Percentiles rank a stretch among this genome's conserved stretches.
Evolutionary conservation across 768 basidiomycete genomes (phyloP).

Genomic region (Rossbeevera mucosa): DNA sequence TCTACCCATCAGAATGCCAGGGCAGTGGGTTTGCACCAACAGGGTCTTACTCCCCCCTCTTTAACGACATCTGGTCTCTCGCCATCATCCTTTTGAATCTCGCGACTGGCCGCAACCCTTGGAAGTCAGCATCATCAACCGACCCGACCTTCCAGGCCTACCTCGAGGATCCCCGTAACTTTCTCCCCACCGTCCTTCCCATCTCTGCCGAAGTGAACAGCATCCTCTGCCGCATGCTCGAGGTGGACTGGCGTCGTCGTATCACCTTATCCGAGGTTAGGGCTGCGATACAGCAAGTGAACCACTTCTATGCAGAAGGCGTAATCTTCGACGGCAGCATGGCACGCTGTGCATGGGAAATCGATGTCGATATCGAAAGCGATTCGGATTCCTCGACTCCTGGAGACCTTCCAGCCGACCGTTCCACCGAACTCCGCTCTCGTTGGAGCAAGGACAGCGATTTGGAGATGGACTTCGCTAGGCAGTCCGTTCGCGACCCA

Average conservation of each 20-base stretch:
- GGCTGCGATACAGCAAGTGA: constrained; percentile 49
- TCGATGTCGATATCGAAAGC: constrained; percentile 59
- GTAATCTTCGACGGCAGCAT: constrained; percentile 78
- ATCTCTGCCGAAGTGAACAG: constrained; percentile 71
- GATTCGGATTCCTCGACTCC: constrained; percentile 56
- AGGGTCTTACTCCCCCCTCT: constrained; percentile 75
- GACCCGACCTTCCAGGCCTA: constrained; percentile 92
- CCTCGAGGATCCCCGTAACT: constrained; percentile 66
- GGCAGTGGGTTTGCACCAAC: constrained; percentile 58
- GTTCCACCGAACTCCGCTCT: constrained; percentile 42
- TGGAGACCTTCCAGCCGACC: constrained; percentile 34
- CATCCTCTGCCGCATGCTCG: constrained; percentile 69
- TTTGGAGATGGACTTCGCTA: constrained; percentile 32
- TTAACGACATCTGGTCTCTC: constrained; percentile 95
- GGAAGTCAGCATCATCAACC: constrained; percentile 78
- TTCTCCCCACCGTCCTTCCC: constrained; percentile 83
- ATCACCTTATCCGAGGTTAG: constrained; percentile 48
- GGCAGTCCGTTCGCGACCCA: constrained; percentile 27
- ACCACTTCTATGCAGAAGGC: constrained; percentile 67
- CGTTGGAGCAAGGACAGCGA: constrained; percentile 55
- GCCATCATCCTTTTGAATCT: constrained; percentile 96
- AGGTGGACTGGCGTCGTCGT: constrained; percentile 58
- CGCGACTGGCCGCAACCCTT: constrained; percentile 91
- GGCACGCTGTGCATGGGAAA: constrained; percentile 75
- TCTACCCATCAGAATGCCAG: constrained; percentile 69